phyloP scores from a whole-genome alignment of 768 basidiomycete species.

The Russula brevipes region DNA sequence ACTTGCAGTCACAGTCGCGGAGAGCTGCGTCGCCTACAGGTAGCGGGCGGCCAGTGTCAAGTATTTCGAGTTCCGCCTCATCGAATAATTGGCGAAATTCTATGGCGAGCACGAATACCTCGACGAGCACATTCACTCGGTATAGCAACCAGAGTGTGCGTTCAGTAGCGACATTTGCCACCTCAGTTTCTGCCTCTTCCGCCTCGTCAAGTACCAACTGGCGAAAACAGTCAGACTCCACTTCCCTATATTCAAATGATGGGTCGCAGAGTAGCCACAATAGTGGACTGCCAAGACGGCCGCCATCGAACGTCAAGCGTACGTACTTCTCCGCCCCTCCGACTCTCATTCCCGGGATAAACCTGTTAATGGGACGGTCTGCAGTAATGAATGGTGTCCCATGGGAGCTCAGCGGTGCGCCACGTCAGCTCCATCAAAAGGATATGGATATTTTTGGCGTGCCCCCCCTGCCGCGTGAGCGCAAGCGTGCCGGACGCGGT shows the following conservation, averaged over 20 bases:
- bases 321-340: constrained; percentile 33
- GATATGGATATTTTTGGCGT: constrained; percentile 56
- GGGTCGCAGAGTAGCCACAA: constrained; percentile 5
- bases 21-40: constrained; percentile 48
- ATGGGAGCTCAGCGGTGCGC: constrained; percentile 65
- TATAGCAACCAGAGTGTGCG: constrained; percentile 67
- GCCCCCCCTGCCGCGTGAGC: constrained; percentile 54
- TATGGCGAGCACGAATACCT: constrained; percentile 63
- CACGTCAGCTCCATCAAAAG: constrained; percentile 58
- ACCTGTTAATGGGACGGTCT: background rate
- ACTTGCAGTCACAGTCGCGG: constrained; percentile 5
- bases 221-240: constrained; percentile 38
- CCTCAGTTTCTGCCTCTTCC: constrained; percentile 72
- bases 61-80: constrained; percentile 56
- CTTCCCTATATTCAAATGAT: constrained; percentile 11
- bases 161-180: constrained; percentile 76
- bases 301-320: constrained; percentile 73
- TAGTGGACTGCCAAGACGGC: constrained; percentile 7
- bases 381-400: constrained; percentile 74
- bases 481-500: constrained; percentile 37
- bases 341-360: constrained; percentile 7
- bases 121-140: constrained; percentile 67
- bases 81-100: constrained; percentile 79
- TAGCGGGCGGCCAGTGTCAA: constrained; percentile 47
- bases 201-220: constrained; percentile 58